These are phyloP conservation scores for Blumeriella jaapii DNA, from an alignment of 2,329 filamentous ascomycete genomes.

Conservation along the genomic window DNA sequence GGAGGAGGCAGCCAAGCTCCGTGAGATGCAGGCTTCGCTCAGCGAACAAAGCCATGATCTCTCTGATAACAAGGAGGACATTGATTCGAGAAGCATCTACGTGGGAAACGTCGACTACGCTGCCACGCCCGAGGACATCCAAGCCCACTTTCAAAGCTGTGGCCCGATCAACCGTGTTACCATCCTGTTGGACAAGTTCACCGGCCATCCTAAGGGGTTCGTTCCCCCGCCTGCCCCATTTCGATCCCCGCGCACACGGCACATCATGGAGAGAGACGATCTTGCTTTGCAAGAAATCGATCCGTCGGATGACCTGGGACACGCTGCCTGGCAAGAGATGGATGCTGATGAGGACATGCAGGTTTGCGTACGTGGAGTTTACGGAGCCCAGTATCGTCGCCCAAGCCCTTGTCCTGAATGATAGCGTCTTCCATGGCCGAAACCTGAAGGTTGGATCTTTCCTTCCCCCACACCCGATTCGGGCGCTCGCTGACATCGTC, in stretches of 20 bases:
- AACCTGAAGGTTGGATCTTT: constrained; percentile 70
- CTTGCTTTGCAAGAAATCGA: no score
- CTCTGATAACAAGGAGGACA: constrained; percentile 87
- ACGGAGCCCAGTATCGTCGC: constrained; percentile 86
- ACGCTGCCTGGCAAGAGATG: constrained; percentile 50
- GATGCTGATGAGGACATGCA: constrained; percentile 36
- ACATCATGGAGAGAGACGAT: no score
- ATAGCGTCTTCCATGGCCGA: constrained; percentile 88
- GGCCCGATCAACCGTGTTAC: constrained; percentile 97
- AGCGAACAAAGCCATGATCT: constrained; percentile 77
- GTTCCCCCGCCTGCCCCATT: constrained; percentile 30
- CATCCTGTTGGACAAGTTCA: constrained; percentile 95
- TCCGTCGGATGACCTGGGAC: constrained; percentile 10
- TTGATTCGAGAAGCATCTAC: constrained; percentile 92
- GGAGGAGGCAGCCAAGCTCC: constrained; percentile 73
- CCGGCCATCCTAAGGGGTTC: constrained; percentile 97
- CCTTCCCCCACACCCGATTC: no score
- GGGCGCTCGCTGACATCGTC: no score
- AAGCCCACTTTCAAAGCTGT: constrained; percentile 95
- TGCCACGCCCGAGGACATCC: constrained; percentile 92
- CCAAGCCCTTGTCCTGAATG: constrained; percentile 88
- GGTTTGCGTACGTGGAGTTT: constrained; percentile 98
- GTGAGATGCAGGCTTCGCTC: constrained; percentile 76
- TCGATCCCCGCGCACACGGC: constrained; percentile 1
- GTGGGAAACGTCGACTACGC: constrained; percentile 98